Base-by-base conservation (phyloP, 2,329 filamentous ascomycete species). In the Fusarium tuaranense region DNA sequence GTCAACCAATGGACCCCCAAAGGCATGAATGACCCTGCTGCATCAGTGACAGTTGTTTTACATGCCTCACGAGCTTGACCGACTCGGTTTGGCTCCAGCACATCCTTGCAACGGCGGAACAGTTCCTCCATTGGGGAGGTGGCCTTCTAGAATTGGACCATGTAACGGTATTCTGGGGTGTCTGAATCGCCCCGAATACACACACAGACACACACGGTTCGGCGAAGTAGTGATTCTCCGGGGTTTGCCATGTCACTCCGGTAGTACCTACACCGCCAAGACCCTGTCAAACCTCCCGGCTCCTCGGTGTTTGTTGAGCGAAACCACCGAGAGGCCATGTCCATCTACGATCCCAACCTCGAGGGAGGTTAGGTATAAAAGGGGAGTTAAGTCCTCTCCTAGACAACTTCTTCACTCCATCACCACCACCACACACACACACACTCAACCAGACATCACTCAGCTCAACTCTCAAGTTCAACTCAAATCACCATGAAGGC, bases 401-500 rank as follows among this genome's bases (percentile, higher is more conserved):
- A 25, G 18, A 41, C 27, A 30, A 14, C 48, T 30, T 22, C 20
- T 25, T 39, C 34, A 25, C 18, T 58, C 55, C 34, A 48, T 30
- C 59, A 36, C 18, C 59, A 36, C 18, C 27, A 46, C 30, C 39
- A 30, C 25, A n/a, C 27, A 30, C 30, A 30, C 9, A 46, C 38
- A 16, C 25, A 59, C 22, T n/a, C 27, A 44, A 18, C 30, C 38
- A 41, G 14, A 32, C 59, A 27, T 10, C 27, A n/a, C 38, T 44
- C 38, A 61, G 22, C 27, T 36, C n/a, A 36, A 34, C 27, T 48
- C 59, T 36, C 60, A 51, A 48, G 30, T 20, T 36, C 60, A 62
- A 34, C 27, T 36, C 34, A 16, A 16, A 60, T 34, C 60, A 63
- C 5, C 41, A 63, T 63, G 60, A 63, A 63, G 60, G 30, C 41